phyloP scores from a whole-genome alignment of 805 yeast species.

The Ogataea siamensis region DNA sequence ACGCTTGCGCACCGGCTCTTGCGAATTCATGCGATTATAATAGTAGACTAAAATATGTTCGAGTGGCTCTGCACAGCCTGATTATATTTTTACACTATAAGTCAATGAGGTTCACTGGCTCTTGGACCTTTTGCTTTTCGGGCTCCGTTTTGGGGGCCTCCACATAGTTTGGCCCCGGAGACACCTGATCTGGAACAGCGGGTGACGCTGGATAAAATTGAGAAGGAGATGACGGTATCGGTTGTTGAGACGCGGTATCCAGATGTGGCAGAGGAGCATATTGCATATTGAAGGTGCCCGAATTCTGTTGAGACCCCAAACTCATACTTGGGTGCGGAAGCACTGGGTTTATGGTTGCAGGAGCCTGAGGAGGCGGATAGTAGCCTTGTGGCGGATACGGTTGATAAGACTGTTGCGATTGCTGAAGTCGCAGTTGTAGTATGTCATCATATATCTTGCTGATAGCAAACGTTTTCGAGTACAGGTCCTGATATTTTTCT shows the following conservation, averaged over 20 bases:
- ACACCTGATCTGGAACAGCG: slow-evolving; percentile 1
- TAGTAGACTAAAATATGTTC: not conserved
- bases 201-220: slow-evolving; percentile 17
- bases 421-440: slow-evolving; percentile 52
- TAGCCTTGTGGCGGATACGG: slow-evolving; percentile 1
- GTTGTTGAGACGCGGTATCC: slow-evolving; percentile 2
- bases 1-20: slow-evolving; percentile 20
- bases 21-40: not conserved
- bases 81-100: slow-evolving; percentile 11
- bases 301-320: slow-evolving; percentile 2
- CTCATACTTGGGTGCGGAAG: too few relatives aligned
- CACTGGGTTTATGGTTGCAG: not conserved
- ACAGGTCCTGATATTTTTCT: slow-evolving; percentile 67
- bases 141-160: not conserved
- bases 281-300: slow-evolving; percentile 11
- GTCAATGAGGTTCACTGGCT: slow-evolving; percentile 25
- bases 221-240: slow-evolving; percentile 15
- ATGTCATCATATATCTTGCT: slow-evolving; percentile 73
- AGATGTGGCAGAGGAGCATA: slow-evolving; percentile 16
- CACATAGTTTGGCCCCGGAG: not conserved
- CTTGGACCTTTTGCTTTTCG: slow-evolving; percentile 10
- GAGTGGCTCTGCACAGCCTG: slow-evolving; percentile 10
- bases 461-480: slow-evolving; percentile 73
- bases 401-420: slow-evolving; percentile 11
- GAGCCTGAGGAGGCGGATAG: not conserved